Evolutionary conservation across 139 green algal species (phyloP).

Genomic region (Astrephomene gubernaculifera): DNA sequence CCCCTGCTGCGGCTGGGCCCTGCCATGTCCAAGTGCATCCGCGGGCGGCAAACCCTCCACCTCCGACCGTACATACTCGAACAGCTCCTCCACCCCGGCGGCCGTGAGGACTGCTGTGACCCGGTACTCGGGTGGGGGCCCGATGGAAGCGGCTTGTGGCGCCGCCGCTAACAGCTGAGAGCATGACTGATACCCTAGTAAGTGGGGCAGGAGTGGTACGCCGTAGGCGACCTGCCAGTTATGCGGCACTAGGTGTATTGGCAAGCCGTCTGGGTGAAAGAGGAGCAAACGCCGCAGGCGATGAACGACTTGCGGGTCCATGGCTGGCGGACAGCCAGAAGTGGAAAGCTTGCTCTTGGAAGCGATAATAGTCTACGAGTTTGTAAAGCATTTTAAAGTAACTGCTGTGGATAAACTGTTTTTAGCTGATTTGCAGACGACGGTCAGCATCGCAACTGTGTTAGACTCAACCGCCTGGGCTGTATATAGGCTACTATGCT

Average conservation of each 20-base stretch:
- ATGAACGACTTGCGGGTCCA: background rate
- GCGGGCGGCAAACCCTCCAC: too few relatives aligned
- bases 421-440: too few relatives aligned
- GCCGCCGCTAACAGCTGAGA: background rate
- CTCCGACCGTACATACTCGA: background rate
- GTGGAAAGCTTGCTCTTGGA: too few relatives aligned
- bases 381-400: too few relatives aligned
- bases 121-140: background rate
- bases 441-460: too few relatives aligned
- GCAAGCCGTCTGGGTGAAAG: background rate
- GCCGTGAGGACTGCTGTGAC: background rate
- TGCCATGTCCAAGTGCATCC: background rate
- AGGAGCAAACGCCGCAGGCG: slow-evolving; percentile 24
- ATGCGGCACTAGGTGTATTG: background rate
- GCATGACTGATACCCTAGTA: background rate
- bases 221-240: slow-evolving; percentile 2
- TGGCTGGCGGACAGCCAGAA: too few relatives aligned
- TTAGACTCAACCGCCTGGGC: too few relatives aligned
- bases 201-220: background rate
- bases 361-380: too few relatives aligned
- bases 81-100: background rate
- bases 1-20: background rate
- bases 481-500: too few relatives aligned
- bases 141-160: background rate
- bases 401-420: too few relatives aligned